A percentile compares a stretch with the other conserved stretches of the same genome.
Conservation (phyloP, 139 green algal genomes). For the Ulvella scutata region DNA sequence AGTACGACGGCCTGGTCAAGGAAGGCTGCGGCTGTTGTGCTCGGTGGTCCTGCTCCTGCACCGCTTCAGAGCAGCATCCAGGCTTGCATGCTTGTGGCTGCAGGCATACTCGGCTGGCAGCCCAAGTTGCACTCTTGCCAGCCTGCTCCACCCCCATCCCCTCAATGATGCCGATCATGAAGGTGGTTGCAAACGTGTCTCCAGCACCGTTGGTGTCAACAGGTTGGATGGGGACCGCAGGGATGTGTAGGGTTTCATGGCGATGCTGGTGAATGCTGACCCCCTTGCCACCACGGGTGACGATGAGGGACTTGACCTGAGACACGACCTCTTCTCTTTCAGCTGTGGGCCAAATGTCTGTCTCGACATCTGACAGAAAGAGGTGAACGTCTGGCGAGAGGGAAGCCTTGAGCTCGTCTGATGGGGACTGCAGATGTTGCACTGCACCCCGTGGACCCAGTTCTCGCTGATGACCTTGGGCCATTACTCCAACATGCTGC, state of each 20-base stretch:
- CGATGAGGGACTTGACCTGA: conserved; percentile 21
- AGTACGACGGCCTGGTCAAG: background rate
- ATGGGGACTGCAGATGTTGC: conserved; percentile 26
- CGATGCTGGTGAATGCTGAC: conserved; percentile 3
- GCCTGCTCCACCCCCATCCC: conserved; percentile 1
- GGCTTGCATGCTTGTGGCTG: background rate
- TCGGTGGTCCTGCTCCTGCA: background rate
- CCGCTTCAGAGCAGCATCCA: background rate
- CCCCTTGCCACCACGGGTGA: conserved; percentile 43
- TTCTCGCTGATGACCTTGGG: conserved; percentile 53
- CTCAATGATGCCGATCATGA: conserved; percentile 37
- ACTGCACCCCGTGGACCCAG: conserved; percentile 25
- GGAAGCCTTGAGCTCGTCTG: conserved; percentile 34
- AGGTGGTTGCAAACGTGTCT: conserved; percentile 61
- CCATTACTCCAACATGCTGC: conserved; percentile 15
- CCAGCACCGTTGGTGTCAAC: conserved; percentile 74
- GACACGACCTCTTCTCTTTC: conserved; percentile 19
- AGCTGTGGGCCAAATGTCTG: conserved; percentile 35
- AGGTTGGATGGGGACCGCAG: background rate
- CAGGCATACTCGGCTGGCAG: background rate
- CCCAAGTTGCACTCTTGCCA: background rate
- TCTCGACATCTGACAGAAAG: conserved; percentile 74
- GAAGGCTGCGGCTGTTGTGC: background rate
- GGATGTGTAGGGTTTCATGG: background rate
- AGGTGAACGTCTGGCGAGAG: conserved; percentile 32